Evolutionary conservation across 2,329 filamentous ascomycete species (phyloP), one percentile per base, ranked within the genome.

Genomic region (Arachnopeziza araneosa): DNA sequence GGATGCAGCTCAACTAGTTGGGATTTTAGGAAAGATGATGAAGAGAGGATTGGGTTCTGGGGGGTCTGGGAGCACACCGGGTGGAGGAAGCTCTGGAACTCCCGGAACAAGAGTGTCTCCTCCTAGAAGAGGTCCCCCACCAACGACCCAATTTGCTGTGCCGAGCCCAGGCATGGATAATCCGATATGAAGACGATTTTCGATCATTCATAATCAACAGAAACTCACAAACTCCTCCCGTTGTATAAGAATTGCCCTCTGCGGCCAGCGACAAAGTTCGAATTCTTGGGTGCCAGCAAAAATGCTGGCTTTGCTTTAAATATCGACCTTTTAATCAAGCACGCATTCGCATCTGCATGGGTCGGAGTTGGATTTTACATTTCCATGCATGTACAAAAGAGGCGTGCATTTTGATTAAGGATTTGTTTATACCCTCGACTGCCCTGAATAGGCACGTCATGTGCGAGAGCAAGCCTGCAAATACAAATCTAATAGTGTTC

Each of bases 1-100:
- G 65, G 95, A 98, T 73, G 91, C 93, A 0, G 92, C 91, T 60
- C 89, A 93, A 69, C 81, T 97, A 14, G 93, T 98, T 9, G 88
- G 89, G 1, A 87, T 95, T 0, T 75, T 98, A 0, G 91, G 91
- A 7, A 90, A 88, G 70, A 95, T 97, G 87, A 91, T 93, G 82
- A 93, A 89, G 75, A 83, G 91, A 55, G 88, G 88, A 1, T 51
- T 69, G 51, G 63, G 64, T 9, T 58, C 56, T 12, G 65, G 57
- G 6, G 64, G 58, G 19, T 60, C 58, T 10, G 58, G 60, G 22
- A 69, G 65, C 55, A 65, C 63, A 14, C 36, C 36, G 4, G 36
- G 36, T 7, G 62, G 36, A 24, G 62, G 63, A 19, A 67, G 65
- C 56, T 56, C 58, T 23, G 60, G 54, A 44, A 44, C 36, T 17